phyloP scores from a whole-genome alignment of 495 filamentous ascomycete genomes.

The Polyplosphaeria fusca region DNA sequence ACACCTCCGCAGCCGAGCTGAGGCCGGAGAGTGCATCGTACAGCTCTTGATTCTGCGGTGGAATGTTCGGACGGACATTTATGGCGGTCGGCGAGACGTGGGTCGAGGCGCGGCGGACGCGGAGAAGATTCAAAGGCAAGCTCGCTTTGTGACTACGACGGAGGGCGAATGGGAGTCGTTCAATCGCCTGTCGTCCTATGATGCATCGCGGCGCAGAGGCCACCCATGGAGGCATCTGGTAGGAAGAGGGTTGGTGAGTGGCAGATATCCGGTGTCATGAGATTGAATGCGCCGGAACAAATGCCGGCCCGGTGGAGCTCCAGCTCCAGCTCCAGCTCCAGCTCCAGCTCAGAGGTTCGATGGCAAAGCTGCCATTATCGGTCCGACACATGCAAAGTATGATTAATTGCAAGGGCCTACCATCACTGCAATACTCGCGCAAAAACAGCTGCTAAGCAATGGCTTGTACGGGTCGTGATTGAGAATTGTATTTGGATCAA shows the following conservation, averaged over 20 bases:
- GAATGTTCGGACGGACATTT: conserved; percentile 38
- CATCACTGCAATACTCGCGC: too few species aligned
- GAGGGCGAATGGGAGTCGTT: not conserved
- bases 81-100: conserved; percentile 41
- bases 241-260: not conserved
- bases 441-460: too few species aligned
- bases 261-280: not conserved
- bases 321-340: too few species aligned
- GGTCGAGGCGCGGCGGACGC: conserved; percentile 38
- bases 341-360: too few species aligned
- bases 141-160: not conserved
- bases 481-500: too few species aligned
- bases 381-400: too few species aligned
- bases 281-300: conserved; percentile 1
- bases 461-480: too few species aligned
- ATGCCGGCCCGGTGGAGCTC: conserved; percentile 11
- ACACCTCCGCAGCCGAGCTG: conserved; percentile 58
- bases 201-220: conserved; percentile 25
- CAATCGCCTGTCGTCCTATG: conserved; percentile 9
- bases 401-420: too few species aligned
- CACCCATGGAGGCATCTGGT: conserved; percentile 35
- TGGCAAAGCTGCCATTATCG: too few species aligned
- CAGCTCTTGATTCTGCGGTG: conserved; percentile 46
- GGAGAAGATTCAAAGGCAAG: conserved; percentile 29
- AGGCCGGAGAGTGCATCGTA: conserved; percentile 61